phyloP scores from a whole-genome alignment of 306 rosid species.

The Vigna reflexopilosa region DNA sequence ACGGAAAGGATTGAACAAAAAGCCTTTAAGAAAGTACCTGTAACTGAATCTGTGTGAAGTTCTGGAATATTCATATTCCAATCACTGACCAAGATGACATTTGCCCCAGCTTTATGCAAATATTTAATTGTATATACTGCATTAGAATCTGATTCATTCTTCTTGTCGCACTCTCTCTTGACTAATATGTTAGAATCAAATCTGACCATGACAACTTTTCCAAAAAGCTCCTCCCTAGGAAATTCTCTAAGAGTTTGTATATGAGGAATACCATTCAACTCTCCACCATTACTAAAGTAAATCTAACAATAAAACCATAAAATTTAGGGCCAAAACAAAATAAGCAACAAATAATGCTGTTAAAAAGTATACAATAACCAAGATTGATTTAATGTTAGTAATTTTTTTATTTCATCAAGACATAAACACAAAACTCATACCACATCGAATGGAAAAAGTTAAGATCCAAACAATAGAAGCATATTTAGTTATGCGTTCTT shows the following conservation, averaged over 20 bases:
- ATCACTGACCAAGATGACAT: slow-evolving; percentile 71
- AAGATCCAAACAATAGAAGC: slow-evolving; percentile 8
- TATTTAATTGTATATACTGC: slow-evolving; percentile 68
- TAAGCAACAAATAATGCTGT: slow-evolving; percentile 14
- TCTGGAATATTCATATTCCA: slow-evolving; percentile 63
- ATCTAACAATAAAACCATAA: slow-evolving; percentile 52
- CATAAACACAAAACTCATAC: not conserved
- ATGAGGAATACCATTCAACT: slow-evolving; percentile 65
- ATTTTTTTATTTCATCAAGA: not conserved
- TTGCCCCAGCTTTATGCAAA: slow-evolving; percentile 66
- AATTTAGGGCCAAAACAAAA: slow-evolving; percentile 41
- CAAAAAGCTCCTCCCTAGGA: slow-evolving; percentile 71
- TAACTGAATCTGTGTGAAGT: slow-evolving; percentile 48
- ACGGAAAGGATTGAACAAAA: slow-evolving; percentile 40
- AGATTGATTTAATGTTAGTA: not conserved
- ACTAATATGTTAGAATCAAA: slow-evolving; percentile 79
- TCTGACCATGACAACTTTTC: slow-evolving; percentile 81
- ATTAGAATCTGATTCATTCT: slow-evolving; percentile 48
- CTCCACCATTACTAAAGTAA: slow-evolving; percentile 50
- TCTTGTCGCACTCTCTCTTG: slow-evolving; percentile 46
- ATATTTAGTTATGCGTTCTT: slow-evolving; percentile 1
- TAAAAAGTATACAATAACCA: slow-evolving; percentile 28
- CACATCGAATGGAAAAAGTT: not conserved
- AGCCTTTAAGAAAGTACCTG: slow-evolving; percentile 61
- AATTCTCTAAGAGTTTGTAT: slow-evolving; percentile 79